A percentile compares a stretch with the other conserved stretches of the same genome.
Conservation (phyloP, 2,329 filamentous ascomycete species). For the Neonectria faginata region DNA sequence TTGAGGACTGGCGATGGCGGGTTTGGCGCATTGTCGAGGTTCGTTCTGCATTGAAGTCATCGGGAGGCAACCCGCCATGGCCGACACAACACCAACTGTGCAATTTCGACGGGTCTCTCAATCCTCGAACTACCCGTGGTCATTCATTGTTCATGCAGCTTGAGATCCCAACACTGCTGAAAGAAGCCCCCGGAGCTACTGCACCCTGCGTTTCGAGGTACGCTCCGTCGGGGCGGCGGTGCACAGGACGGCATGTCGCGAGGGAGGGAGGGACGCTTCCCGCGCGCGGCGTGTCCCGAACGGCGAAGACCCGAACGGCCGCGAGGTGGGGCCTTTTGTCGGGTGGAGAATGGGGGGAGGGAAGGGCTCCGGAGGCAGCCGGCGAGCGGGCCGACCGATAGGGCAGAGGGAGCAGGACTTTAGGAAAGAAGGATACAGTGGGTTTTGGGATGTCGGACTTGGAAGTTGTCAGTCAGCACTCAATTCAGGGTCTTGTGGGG, state of each 20-base stretch:
- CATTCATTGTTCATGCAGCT: slow-evolving; percentile 6
- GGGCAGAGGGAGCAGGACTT: slow-evolving; percentile 18
- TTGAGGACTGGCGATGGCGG: slow-evolving; percentile 5
- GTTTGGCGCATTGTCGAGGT: slow-evolving; percentile 5
- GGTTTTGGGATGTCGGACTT: slow-evolving; percentile 5
- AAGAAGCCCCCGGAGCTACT: slow-evolving; percentile 19
- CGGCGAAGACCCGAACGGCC: slow-evolving; percentile 11
- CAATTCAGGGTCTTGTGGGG: neutral
- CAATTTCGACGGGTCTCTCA: neutral
- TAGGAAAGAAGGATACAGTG: slow-evolving; percentile 7
- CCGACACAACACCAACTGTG: neutral
- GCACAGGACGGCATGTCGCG: neutral
- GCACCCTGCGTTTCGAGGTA: slow-evolving; percentile 1
- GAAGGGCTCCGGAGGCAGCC: slow-evolving; percentile 36
- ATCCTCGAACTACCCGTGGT: slow-evolving; percentile 1
- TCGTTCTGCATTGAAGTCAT: slow-evolving; percentile 1
- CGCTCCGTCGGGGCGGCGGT: slow-evolving; percentile 22
- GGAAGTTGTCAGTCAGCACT: neutral
- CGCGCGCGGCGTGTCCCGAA: slow-evolving; percentile 31
- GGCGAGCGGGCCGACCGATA: slow-evolving; percentile 31
- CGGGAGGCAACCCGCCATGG: slow-evolving; percentile 35
- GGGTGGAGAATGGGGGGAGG: neutral
- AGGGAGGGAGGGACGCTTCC: neutral
- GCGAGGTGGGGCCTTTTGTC: slow-evolving; percentile 18
- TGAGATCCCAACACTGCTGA: slow-evolving; percentile 36